A percentile compares a stretch with the other conserved stretches of the same genome.
Conservation (phyloP, 2,329 filamentous ascomycete genomes). For the Coniella vitis region DNA sequence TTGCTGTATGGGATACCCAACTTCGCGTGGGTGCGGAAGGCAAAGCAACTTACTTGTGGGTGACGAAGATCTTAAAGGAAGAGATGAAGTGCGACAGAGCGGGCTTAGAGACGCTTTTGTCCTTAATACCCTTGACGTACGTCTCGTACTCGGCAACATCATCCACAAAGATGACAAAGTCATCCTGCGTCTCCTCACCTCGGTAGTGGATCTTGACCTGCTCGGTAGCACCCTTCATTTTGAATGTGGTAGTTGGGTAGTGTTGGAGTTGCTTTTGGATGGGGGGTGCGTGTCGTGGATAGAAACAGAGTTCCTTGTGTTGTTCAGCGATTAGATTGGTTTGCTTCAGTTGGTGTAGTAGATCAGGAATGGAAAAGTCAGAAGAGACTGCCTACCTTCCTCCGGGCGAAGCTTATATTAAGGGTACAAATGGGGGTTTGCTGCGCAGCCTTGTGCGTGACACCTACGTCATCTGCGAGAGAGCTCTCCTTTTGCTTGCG, state of each 20-base stretch:
- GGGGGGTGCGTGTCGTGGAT: conserved; percentile 14
- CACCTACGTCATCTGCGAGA: conserved; percentile 13
- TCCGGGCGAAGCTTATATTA: conserved; percentile 4
- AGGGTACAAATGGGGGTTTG: conserved; percentile 1
- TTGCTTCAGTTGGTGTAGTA: not conserved
- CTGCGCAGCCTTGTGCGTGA: conserved; percentile 9
- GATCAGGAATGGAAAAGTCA: not conserved
- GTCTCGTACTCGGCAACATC: conserved; percentile 52
- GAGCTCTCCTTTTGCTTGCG: no score
- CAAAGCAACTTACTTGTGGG: conserved; percentile 65
- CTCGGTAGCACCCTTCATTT: conserved; percentile 49
- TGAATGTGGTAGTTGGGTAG: conserved; percentile 8
- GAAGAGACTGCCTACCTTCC: not conserved
- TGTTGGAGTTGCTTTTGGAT: conserved; percentile 8
- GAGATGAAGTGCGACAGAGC: conserved; percentile 73
- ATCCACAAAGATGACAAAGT: conserved; percentile 55
- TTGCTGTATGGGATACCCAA: not conserved
- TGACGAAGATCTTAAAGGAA: conserved; percentile 82
- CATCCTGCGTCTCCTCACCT: conserved; percentile 47
- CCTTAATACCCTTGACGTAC: conserved; percentile 74
- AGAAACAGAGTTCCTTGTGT: conserved; percentile 5
- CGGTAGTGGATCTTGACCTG: conserved; percentile 82
- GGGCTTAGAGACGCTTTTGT: conserved; percentile 60
- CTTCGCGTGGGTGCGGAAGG: not conserved
- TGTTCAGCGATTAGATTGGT: conserved; percentile 5